Conservation (phyloP, 2,329 filamentous ascomycete species). For the Leptodontidium sp. region DNA sequence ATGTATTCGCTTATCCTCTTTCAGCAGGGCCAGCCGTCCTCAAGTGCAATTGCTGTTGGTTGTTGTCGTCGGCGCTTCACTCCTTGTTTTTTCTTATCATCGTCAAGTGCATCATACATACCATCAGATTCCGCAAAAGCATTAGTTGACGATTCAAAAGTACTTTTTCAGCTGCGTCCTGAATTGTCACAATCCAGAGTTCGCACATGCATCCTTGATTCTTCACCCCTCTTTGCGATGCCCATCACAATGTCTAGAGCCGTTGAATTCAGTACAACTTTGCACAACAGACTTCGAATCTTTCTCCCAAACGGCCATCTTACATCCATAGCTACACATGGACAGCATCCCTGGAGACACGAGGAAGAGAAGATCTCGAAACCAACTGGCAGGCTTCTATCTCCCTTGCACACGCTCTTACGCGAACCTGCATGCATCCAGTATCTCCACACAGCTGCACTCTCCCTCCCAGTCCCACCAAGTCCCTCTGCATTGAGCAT, state of each 20-base stretch:
- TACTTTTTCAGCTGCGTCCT: background rate
- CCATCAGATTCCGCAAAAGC: background rate
- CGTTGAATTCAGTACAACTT: constrained; percentile 19
- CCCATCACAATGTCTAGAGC: background rate
- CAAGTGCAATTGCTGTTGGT: background rate
- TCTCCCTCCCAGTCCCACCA: constrained; percentile 12
- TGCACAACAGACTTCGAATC: constrained; percentile 12
- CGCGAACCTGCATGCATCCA: constrained; percentile 28
- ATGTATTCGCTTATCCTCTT: background rate
- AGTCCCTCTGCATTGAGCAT: constrained; percentile 6
- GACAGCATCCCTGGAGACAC: constrained; percentile 18
- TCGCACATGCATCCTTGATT: too few relatives aligned
- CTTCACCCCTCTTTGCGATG: background rate
- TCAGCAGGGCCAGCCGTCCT: background rate
- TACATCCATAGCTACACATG: constrained; percentile 18
- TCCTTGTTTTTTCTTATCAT: background rate
- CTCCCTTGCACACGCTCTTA: constrained; percentile 18
- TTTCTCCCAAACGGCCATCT: constrained; percentile 17
- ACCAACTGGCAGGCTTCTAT: constrained; percentile 15
- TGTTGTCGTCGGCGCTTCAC: constrained; percentile 9
- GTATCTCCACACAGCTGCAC: background rate
- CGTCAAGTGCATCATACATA: background rate
- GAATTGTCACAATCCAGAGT: background rate
- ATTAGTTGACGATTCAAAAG: background rate
- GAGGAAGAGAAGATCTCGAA: constrained; percentile 14